These are phyloP conservation scores for Verticillium klebahnii DNA, from an alignment of 2,329 filamentous ascomycete species.

Conservation along the genomic window DNA sequence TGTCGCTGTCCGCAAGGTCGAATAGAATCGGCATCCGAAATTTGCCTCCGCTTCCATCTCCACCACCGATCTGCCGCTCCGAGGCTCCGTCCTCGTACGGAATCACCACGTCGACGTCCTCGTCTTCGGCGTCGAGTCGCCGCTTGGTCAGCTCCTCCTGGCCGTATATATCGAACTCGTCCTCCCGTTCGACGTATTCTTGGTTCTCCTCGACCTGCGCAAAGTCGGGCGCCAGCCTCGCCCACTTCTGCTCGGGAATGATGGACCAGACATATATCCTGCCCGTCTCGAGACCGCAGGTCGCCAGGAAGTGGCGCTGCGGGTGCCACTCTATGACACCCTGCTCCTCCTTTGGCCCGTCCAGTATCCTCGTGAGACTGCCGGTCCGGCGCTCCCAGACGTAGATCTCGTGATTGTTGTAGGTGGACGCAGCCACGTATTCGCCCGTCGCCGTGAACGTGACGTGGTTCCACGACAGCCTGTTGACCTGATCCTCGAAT, in stretches of 20 bases:
- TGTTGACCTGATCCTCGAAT: conserved; percentile 96
- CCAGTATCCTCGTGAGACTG: conserved; percentile 91
- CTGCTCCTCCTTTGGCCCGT: conserved; percentile 94
- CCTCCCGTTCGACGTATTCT: conserved; percentile 90
- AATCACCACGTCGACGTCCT: conserved; percentile 85
- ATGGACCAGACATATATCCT: conserved; percentile 96
- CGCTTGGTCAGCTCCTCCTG: conserved; percentile 92
- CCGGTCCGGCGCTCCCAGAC: conserved; percentile 95
- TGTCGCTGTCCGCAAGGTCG: conserved; percentile 89
- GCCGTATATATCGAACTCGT: conserved; percentile 97
- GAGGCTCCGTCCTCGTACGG: conserved; percentile 49
- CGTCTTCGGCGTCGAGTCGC: conserved; percentile 85
- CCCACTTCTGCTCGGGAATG: conserved; percentile 93
- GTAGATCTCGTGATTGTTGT: conserved; percentile 98
- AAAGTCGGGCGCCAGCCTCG: conserved; percentile 92
- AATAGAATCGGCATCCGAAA: conserved; percentile 94
- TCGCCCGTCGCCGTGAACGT: conserved; percentile 92
- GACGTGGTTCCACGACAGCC: conserved; percentile 93
- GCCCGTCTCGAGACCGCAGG: conserved; percentile 88
- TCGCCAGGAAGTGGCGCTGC: conserved; percentile 77
- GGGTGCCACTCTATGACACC: conserved; percentile 98
- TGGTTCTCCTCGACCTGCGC: conserved; percentile 97
- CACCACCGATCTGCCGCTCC: background rate
- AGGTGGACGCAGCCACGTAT: conserved; percentile 93
- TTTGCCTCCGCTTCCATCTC: conserved; percentile 19